Percentiles rank a stretch among this genome's conserved stretches.
Conservation (phyloP, 2,329 filamentous ascomycete genomes). For the Emmonsia crescens region DNA sequence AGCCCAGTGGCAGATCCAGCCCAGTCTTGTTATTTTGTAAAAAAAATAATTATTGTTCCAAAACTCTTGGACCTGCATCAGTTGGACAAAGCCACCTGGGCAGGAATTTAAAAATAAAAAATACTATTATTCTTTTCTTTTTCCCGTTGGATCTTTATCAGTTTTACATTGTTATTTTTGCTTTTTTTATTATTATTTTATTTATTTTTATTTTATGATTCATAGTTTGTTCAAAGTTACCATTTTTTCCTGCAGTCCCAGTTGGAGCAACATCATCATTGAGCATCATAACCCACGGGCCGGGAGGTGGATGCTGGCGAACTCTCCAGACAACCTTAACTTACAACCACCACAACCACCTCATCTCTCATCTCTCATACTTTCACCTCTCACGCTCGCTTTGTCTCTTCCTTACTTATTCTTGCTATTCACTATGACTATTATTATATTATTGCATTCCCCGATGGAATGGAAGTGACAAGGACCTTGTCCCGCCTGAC, state of each 20-base stretch:
- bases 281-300: too few species aligned
- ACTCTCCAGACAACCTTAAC: background rate
- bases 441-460: background rate
- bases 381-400: too few species aligned
- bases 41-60: too few species aligned
- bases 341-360: too few species aligned
- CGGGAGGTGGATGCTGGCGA: too few species aligned
- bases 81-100: background rate
- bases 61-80: background rate
- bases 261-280: background rate
- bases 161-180: too few species aligned
- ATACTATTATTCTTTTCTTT: background rate
- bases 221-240: too few species aligned
- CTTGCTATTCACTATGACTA: slow-evolving; percentile 5
- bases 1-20: background rate
- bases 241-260: too few species aligned
- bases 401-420: slow-evolving; percentile 5
- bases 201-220: background rate
- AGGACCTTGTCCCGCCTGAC: slow-evolving; percentile 6
- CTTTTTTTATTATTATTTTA: background rate
- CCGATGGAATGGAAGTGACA: slow-evolving; percentile 12
- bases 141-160: background rate
- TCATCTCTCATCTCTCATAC: background rate
- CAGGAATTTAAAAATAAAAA: background rate
- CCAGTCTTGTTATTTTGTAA: background rate